Conservation (phyloP, 257 asterid genomes). For the Nicotiana knightiana region DNA sequence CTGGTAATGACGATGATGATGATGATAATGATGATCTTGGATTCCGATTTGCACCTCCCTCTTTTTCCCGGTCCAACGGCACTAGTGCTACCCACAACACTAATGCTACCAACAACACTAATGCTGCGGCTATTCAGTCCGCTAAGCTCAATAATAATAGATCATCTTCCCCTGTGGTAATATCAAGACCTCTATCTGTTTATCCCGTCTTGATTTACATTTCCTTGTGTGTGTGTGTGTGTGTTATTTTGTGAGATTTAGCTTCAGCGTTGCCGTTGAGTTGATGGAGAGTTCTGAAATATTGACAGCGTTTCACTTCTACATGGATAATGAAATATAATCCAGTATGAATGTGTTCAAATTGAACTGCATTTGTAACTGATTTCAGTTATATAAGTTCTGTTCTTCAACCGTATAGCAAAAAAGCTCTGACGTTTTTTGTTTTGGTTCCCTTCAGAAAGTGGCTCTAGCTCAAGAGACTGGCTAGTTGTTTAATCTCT, state of each 20-base stretch:
- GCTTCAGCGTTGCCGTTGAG: background rate
- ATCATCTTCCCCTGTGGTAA: slow-evolving; percentile 95
- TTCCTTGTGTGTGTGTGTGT: too few species aligned
- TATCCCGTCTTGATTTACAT: background rate
- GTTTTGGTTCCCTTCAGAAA: background rate
- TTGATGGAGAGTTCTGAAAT: slow-evolving; percentile 1
- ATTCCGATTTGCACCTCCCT: slow-evolving; percentile 64
- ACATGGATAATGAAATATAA: background rate
- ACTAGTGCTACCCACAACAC: slow-evolving; percentile 15
- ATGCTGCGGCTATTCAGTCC: slow-evolving; percentile 30
- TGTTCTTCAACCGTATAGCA: background rate
- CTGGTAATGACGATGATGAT: slow-evolving; percentile 46
- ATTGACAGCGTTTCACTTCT: background rate
- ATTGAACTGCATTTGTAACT: background rate
- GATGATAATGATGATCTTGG: slow-evolving; percentile 53
- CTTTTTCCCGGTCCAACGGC: slow-evolving; percentile 46
- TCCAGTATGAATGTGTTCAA: background rate
- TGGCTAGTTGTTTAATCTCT: background rate
- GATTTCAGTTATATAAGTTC: background rate
- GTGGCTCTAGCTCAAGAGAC: slow-evolving; percentile 2
- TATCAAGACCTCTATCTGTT: background rate
- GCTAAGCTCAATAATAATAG: slow-evolving; percentile 42
- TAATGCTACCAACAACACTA: background rate
- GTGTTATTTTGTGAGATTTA: background rate
- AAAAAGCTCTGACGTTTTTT: background rate